Evolutionary conservation across 2,329 filamentous ascomycete species (phyloP).

Genomic region (Colletotrichum aenigma): DNA sequence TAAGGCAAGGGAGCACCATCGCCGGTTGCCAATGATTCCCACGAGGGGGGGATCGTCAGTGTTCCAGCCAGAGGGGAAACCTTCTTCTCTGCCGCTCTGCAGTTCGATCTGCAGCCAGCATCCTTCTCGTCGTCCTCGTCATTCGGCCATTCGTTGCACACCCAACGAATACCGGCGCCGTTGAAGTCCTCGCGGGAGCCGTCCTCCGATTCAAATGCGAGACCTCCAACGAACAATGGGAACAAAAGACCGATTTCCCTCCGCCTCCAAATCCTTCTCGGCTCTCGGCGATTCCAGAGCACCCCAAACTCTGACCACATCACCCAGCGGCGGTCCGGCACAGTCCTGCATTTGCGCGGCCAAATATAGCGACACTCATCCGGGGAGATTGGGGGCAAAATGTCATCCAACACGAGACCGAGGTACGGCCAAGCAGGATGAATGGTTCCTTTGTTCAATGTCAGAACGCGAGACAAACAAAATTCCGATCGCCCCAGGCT

Average conservation of each 20-base stretch:
- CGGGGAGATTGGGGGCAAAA: not conserved
- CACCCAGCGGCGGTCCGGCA: not conserved
- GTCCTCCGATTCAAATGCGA: not conserved
- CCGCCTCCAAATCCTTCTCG: not conserved
- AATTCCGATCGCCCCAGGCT: not conserved
- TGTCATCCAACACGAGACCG: not conserved
- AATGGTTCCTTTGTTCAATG: not conserved
- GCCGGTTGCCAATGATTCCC: not conserved
- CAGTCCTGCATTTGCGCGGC: not conserved
- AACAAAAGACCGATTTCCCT: not conserved
- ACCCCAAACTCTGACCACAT: not conserved
- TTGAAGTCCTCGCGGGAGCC: not conserved
- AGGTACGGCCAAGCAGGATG: not conserved
- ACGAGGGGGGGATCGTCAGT: not conserved
- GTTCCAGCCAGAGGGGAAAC: not conserved
- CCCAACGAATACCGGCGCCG: not conserved
- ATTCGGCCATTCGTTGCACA: not conserved
- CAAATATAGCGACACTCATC: not conserved
- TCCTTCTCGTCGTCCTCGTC: not conserved
- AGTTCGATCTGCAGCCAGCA: not conserved
- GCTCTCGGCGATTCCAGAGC: not conserved
- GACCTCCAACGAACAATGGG: not conserved
- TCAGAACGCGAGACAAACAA: conserved; percentile 2
- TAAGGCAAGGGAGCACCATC: not conserved
- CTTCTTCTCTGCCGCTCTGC: not conserved